These are phyloP conservation scores for Pythium rishiriense DNA, from an alignment of 352 stramenopile genomes.

Conservation along the genomic window DNA sequence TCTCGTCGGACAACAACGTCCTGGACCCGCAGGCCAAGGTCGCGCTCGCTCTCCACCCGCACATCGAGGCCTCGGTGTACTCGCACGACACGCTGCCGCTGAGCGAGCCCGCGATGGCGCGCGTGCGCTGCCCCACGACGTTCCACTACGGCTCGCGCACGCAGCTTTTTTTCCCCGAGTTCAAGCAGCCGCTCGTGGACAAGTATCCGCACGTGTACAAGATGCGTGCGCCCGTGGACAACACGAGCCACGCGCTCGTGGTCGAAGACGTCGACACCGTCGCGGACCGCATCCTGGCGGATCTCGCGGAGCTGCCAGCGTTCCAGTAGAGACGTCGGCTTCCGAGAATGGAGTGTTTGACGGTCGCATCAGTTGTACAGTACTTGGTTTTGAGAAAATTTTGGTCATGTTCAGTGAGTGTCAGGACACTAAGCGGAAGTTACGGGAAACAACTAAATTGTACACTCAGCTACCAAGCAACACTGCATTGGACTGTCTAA, in stretches of 20 bases:
- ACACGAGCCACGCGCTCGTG: slow-evolving; percentile 44
- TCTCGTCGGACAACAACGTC: slow-evolving; percentile 20
- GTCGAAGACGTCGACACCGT: slow-evolving; percentile 41
- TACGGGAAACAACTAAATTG: no score
- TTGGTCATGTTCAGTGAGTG: no score
- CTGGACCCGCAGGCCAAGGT: neutral
- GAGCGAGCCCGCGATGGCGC: slow-evolving; percentile 30
- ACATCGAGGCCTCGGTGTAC: slow-evolving; percentile 43
- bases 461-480: no score
- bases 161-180: slow-evolving; percentile 38
- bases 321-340: slow-evolving; percentile 4
- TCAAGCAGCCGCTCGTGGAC: slow-evolving; percentile 26
- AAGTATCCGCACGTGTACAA: slow-evolving; percentile 45
- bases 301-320: slow-evolving; percentile 4
- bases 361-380: no score
- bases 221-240: slow-evolving; percentile 31
- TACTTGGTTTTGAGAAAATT: no score
- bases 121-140: slow-evolving; percentile 26
- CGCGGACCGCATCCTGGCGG: slow-evolving; percentile 36
- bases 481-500: no score
- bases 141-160: slow-evolving; percentile 46
- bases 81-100: slow-evolving; percentile 23
- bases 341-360: no score
- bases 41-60: slow-evolving; percentile 30
- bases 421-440: no score